phyloP scores from a whole-genome alignment of 2,329 filamentous ascomycete species.

The Fusarium globosum region DNA sequence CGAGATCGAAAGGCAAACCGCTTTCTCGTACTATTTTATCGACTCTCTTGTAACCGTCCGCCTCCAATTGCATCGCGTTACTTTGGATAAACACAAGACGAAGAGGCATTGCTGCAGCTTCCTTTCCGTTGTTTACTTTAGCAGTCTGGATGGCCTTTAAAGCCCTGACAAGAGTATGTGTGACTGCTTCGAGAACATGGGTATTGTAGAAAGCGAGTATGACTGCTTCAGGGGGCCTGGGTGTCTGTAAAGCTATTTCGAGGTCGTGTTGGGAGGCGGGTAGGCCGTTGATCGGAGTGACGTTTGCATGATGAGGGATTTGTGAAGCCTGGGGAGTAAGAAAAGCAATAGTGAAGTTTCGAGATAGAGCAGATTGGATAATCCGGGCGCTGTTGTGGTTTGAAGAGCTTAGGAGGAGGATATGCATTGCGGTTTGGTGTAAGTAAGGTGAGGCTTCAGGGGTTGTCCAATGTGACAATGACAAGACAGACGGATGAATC shows the following conservation, averaged over 20 bases:
- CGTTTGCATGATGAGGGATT: background rate
- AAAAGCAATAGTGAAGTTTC: constrained; percentile 57
- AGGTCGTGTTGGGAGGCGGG: constrained; percentile 47
- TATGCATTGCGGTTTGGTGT: constrained; percentile 17
- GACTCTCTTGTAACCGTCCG: constrained; percentile 60
- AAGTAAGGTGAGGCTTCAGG: background rate
- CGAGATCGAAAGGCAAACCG: constrained; percentile 45
- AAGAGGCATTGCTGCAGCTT: constrained; percentile 47
- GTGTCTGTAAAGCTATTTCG: constrained; percentile 46
- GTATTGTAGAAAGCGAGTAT: constrained; percentile 62
- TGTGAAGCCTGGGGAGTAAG: background rate
- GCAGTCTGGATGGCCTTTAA: constrained; percentile 51
- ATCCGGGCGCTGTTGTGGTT: constrained; percentile 60
- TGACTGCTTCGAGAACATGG: constrained; percentile 54
- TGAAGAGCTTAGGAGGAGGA: constrained; percentile 60
- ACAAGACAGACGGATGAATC: too few species aligned
- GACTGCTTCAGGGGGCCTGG: constrained; percentile 49
- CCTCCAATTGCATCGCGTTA: constrained; percentile 58
- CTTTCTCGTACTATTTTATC: constrained; percentile 54
- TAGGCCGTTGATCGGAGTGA: constrained; percentile 2
- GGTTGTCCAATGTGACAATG: background rate
- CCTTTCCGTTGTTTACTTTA: constrained; percentile 54
- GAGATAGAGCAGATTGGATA: constrained; percentile 53
- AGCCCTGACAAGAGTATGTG: constrained; percentile 51
- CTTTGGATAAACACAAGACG: constrained; percentile 56